Base-by-base conservation (phyloP, 352 stramenopile genomes). In the Phytophthora podocarpi region DNA sequence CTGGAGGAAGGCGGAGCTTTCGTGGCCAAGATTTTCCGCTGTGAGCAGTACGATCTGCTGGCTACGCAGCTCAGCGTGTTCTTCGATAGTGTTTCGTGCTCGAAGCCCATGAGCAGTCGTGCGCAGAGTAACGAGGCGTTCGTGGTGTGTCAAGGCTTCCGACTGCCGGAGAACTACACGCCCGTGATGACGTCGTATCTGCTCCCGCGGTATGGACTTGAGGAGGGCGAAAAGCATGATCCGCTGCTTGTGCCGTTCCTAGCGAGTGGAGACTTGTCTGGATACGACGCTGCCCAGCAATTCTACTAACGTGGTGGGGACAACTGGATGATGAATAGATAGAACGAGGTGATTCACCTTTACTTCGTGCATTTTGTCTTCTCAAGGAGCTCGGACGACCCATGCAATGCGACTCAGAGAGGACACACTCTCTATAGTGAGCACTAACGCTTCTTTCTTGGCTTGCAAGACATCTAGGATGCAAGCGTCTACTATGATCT, bases 21-120 rank as follows among this genome's bases (percentile, higher is more conserved):
- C 72, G 96, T 99, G 15, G 98, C 97, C 46, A 99, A 99, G 80
- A 99, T 99, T 59, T 99, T 99, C 69, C 84, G 97, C 15, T 98
- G 97, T 35, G 79, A 96, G 40, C 96, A 99, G 80, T 96, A 98
- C 37, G 90, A 96, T 15, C 84, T 99, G 26, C 72, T 99, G 8
- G 98, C 98, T 45, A 87, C 92, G 37, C 97, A 99, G 76, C 80
- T 99, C 12, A 83, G 93, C 32, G 63, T 98, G 15, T 96, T 99
- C 48, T 99, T 99, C 74, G 67, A 85, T 27, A 80, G 88, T 30
- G 97, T 99, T 4, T 96, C 85, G 20, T 96, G 98, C 75, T 93
- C 95, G 15, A 99, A 99, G 79, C 98, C 98, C 0, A 96, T 93
- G 56, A 98, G 90, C 61, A 99, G 96, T 70, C 82, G 98, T 20